Conservation (phyloP, 768 basidiomycete species). For the Leccinum variicolor region DNA sequence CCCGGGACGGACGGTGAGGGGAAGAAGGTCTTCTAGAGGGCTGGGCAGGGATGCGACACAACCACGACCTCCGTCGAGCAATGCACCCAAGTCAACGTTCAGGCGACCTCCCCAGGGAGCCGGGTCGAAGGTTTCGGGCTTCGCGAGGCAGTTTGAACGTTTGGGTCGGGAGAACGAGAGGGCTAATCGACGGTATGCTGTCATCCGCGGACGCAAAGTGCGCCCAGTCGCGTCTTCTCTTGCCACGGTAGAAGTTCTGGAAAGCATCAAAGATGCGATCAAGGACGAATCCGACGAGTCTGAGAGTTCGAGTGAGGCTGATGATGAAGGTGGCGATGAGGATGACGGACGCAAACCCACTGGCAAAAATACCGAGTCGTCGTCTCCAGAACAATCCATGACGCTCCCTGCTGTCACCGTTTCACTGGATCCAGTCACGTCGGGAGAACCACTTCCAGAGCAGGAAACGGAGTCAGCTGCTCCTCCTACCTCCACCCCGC, state of each 20-base stretch:
- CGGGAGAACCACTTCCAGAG: constrained; percentile 12
- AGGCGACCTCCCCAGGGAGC: constrained; percentile 48
- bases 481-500: constrained; percentile 21
- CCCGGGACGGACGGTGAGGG: constrained; percentile 36
- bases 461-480: constrained; percentile 26
- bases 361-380: constrained; percentile 28
- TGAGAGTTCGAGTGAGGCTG: constrained; percentile 63
- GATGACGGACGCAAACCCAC: constrained; percentile 39
- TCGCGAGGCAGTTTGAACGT: constrained; percentile 88
- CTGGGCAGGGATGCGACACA: constrained; percentile 36
- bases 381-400: constrained; percentile 33
- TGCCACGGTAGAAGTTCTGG: constrained; percentile 84
- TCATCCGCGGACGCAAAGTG: constrained; percentile 81
- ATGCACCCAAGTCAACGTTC: constrained; percentile 46
- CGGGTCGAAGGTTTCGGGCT: constrained; percentile 78
- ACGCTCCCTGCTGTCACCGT: constrained; percentile 23
- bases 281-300: constrained; percentile 78
- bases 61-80: constrained; percentile 41
- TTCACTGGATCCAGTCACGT: constrained; percentile 3
- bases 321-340: constrained; percentile 64
- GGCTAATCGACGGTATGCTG: constrained; percentile 74
- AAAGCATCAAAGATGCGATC: constrained; percentile 89
- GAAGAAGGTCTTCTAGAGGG: constrained; percentile 32
- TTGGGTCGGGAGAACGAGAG: constrained; percentile 72
- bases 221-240: constrained; percentile 88